Evolutionary conservation across 2,329 filamentous ascomycete genomes (phyloP), one percentile per base, ranked within the genome.

Genomic region (Calycina marina): DNA sequence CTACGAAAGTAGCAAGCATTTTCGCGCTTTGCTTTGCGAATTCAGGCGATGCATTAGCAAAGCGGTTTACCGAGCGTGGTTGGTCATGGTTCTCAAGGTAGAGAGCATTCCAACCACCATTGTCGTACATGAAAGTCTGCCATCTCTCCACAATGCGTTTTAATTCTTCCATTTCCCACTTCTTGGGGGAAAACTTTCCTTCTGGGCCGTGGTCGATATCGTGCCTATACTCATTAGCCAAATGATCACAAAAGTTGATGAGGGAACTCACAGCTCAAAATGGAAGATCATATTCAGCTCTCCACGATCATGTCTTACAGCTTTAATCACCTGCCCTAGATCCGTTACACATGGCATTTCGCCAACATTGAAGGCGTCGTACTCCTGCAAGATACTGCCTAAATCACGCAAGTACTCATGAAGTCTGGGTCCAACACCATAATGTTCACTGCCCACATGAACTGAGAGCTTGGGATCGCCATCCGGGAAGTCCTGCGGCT

Each of bases 251-350:
- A 14, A 17, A 25, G 6, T 3, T 24, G 15, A 34, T 24, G 29
- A 31, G 8, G 12, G 34, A 26, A 49, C 59, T 45, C 44, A 66
- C 63, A 71, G 58, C 36, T 80, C 75, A 47, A 82, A 82, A 44
- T 78, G 70, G 54, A 82, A 81, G 20, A 81, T 74, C 73, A 81
- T 81, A 49, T 68, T 73, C 27, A 81, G 54, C 47, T 80, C 72
- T 18, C 63, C 60, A 11, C 67, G 60, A 31, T 69, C 64, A 14
- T 60, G 63, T 3, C 60, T 60, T 2, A 80, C 72, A 5, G 61
- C 62, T 10, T 58, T 57, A 4, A 72, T 45, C 1, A 71, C 60
- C 36, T 69, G 63, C 5, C 63, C 52, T 5, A 57, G 56, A 29
- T 61, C 60, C 4, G 55, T 56, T 2, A 62, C 36, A 56, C 57